These are phyloP conservation scores for Parmales sp. DNA, from an alignment of 108 stramenopile species.

Conservation along the genomic window DNA sequence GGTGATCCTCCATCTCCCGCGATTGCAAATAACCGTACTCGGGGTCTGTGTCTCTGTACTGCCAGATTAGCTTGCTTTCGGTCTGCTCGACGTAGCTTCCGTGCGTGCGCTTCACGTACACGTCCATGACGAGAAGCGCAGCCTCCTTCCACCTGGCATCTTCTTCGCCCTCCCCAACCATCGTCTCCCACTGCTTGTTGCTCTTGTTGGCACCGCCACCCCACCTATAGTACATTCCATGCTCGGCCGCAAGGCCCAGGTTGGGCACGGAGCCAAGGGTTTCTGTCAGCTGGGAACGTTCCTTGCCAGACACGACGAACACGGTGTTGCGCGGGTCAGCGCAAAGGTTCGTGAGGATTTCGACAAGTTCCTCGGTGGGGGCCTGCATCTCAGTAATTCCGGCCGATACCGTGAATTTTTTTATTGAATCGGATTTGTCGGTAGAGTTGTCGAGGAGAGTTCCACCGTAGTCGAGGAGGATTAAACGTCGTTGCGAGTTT, in stretches of 20 bases:
- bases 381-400: neutral
- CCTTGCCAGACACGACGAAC: conserved; percentile 39
- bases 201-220: neutral
- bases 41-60: conserved; percentile 56
- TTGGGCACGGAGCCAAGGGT: conserved; percentile 17
- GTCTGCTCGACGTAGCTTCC: conserved; percentile 57
- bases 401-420: neutral
- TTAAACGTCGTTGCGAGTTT: conserved; percentile 24
- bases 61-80: conserved; percentile 49
- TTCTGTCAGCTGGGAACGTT: conserved; percentile 20
- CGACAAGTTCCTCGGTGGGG: conserved; percentile 14
- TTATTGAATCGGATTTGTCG: neutral
- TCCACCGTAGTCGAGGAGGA: conserved; percentile 57
- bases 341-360: conserved; percentile 25
- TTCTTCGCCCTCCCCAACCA: conserved; percentile 10
- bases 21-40: conserved; percentile 56
- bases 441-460: conserved; percentile 31
- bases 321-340: conserved; percentile 40
- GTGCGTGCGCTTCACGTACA: conserved; percentile 47
- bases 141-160: conserved; percentile 38
- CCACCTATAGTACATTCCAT: conserved; percentile 29
- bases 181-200: conserved; percentile 11
- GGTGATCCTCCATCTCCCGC: conserved; percentile 96
- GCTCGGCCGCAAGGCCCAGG: conserved; percentile 37
- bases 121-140: conserved; percentile 39